Evolutionary conservation across 495 filamentous ascomycete species (phyloP).

Genomic region (Xylaria flabelliformis): DNA sequence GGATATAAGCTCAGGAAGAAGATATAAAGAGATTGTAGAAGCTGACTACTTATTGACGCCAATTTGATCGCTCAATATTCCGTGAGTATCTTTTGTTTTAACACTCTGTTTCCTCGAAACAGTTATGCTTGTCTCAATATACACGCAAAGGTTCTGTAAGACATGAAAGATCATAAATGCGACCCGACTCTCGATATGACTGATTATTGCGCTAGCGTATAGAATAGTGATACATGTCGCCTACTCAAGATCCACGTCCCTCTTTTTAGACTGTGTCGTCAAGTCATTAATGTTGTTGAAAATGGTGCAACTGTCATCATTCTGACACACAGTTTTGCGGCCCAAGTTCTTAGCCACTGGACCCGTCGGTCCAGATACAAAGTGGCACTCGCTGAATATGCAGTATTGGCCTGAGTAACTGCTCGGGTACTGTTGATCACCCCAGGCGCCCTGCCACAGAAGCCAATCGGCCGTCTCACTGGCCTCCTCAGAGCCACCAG

Average conservation of each 20-base stretch:
- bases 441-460: slow-evolving; percentile 62
- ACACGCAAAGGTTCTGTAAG: neutral
- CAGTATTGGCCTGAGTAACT: slow-evolving; percentile 49
- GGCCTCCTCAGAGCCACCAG: slow-evolving; percentile 22
- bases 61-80: neutral
- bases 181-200: neutral
- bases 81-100: neutral
- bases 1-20: neutral
- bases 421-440: slow-evolving; percentile 61
- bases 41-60: neutral
- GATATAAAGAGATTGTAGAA: neutral
- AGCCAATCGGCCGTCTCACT: slow-evolving; percentile 58
- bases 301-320: slow-evolving; percentile 28
- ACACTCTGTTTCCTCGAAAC: neutral
- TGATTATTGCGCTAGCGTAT: neutral
- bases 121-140: neutral
- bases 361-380: slow-evolving; percentile 59
- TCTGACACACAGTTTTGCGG: slow-evolving; percentile 52
- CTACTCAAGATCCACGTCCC: neutral
- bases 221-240: neutral
- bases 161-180: neutral
- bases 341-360: slow-evolving; percentile 52
- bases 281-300: slow-evolving; percentile 27
- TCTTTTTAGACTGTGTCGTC: slow-evolving; percentile 22
- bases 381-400: slow-evolving; percentile 59